Conservation (phyloP, 352 stramenopile genomes). For the Phytophthora sp. region DNA sequence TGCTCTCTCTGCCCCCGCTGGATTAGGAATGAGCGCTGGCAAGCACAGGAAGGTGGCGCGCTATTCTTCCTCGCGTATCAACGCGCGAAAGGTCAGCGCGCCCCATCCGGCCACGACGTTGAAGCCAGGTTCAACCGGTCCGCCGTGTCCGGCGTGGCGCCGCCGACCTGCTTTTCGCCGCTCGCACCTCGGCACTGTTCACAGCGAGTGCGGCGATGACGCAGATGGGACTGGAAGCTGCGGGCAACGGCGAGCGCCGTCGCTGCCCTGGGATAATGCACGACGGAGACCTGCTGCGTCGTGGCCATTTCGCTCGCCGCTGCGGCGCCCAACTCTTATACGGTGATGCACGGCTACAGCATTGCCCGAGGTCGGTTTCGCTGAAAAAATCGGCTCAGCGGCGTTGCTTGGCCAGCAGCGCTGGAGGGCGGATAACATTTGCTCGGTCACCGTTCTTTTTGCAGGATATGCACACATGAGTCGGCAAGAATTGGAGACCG, state of each 20-base stretch:
- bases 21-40: conserved; percentile 16
- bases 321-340: background rate
- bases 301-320: conserved; percentile 12
- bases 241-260: too few species aligned
- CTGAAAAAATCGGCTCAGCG: conserved; percentile 1
- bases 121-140: conserved; percentile 22
- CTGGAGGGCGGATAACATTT: too few species aligned
- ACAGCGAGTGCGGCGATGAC: background rate
- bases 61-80: conserved; percentile 25
- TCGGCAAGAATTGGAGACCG: background rate
- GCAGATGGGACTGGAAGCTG: background rate
- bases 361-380: conserved; percentile 7
- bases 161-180: background rate
- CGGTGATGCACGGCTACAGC: background rate
- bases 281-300: too few species aligned
- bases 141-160: conserved; percentile 2
- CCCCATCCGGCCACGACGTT: conserved; percentile 10
- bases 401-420: conserved; percentile 8
- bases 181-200: too few species aligned
- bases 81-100: conserved; percentile 14
- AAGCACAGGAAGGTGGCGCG: background rate
- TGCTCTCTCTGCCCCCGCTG: conserved; percentile 19
- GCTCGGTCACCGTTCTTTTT: background rate
- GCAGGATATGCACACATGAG: background rate
- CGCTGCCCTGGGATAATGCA: too few species aligned